A percentile compares a stretch with the other conserved stretches of the same genome.
These are phyloP conservation scores for Peronospora farinosa DNA, from an alignment of 352 stramenopile genomes.

Conservation along the genomic window DNA sequence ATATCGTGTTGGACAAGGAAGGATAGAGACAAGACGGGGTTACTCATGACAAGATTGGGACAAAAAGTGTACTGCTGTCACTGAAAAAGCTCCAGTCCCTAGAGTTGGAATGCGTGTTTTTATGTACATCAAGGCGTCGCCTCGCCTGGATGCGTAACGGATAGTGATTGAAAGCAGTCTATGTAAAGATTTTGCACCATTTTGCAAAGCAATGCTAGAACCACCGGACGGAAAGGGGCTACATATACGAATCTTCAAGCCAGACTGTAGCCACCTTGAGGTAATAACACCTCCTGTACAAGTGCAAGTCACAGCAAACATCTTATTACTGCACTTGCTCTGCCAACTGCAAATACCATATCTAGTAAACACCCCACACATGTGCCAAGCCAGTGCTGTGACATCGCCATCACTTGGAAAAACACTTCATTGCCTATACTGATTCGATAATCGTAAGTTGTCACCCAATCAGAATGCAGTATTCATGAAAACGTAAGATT, in stretches of 20 bases:
- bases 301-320: too few relatives aligned
- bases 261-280: background rate
- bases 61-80: background rate
- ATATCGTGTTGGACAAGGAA: conserved; percentile 13
- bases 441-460: too few relatives aligned
- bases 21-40: conserved; percentile 7
- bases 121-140: conserved; percentile 2
- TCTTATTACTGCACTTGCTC: too few relatives aligned
- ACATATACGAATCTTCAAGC: too few relatives aligned
- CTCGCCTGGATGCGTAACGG: background rate
- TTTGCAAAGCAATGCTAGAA: background rate
- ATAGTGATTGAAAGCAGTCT: too few relatives aligned
- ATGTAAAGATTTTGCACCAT: too few relatives aligned
- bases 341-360: too few relatives aligned
- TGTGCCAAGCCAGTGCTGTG: background rate
- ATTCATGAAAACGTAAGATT: too few relatives aligned
- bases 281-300: too few relatives aligned
- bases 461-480: too few relatives aligned
- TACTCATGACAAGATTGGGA: background rate
- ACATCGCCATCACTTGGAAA: too few relatives aligned
- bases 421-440: too few relatives aligned
- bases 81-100: background rate
- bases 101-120: background rate
- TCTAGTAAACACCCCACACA: background rate
- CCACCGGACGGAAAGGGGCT: background rate